Conservation (phyloP, 345 rosid species). For the Corchorus capsularis region DNA sequence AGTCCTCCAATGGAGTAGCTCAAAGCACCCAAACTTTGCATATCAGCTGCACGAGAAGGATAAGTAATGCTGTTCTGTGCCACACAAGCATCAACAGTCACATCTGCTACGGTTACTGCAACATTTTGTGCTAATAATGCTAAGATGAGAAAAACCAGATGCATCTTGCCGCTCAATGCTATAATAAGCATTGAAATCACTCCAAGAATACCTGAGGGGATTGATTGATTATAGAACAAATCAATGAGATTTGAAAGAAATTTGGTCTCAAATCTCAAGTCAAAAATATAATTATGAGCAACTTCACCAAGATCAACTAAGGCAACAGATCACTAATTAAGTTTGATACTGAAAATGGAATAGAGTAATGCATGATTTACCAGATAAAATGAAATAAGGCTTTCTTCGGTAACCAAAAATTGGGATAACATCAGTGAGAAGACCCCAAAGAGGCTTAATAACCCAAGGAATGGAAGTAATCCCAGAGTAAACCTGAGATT, state of each 20-base stretch:
- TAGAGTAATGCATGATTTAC: slow-evolving; percentile 32
- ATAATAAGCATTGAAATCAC: slow-evolving; percentile 66
- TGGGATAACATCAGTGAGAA: slow-evolving; percentile 92
- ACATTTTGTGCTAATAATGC: slow-evolving; percentile 71
- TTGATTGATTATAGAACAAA: background rate
- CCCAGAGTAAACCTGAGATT: slow-evolving; percentile 75
- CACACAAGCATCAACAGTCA: slow-evolving; percentile 94
- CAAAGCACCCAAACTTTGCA: slow-evolving; percentile 89
- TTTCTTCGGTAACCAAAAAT: slow-evolving; percentile 77
- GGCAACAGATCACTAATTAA: background rate
- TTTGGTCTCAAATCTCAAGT: background rate
- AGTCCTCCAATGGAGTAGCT: slow-evolving; percentile 85
- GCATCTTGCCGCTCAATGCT: slow-evolving; percentile 63
- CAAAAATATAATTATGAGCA: background rate
- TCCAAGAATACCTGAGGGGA: slow-evolving; percentile 69
- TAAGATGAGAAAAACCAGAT: slow-evolving; percentile 63
- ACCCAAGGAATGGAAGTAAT: slow-evolving; percentile 86
- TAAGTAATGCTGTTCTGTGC: slow-evolving; percentile 80
- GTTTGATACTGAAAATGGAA: background rate
- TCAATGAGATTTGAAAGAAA: background rate
- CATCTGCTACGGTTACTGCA: slow-evolving; percentile 87
- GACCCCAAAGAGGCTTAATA: slow-evolving; percentile 94
- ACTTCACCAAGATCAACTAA: background rate
- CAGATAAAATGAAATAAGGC: slow-evolving; percentile 86
- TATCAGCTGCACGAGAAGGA: slow-evolving; percentile 84